Base-by-base conservation (phyloP, 139 green algal species). In the Closterium sp. region DNA sequence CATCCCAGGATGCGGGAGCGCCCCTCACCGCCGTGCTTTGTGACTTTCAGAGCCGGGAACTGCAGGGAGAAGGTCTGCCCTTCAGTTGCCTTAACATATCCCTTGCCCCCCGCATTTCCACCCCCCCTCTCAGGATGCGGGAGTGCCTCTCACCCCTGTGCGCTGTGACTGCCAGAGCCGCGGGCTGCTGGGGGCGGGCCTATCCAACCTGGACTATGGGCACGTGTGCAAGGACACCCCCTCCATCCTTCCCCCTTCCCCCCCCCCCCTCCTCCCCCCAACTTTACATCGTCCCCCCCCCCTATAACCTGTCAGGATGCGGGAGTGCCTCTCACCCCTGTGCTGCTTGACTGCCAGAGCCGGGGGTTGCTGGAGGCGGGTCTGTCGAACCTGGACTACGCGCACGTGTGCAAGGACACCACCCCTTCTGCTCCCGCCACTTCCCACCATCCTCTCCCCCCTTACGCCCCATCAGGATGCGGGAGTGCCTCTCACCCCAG, bases 141-240 rank as follows among this genome's bases (percentile, higher is more conserved):
- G 34, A n/a, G 43, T 36, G 30, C 31, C 33, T 38, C 28, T 34
- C 3, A 33, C n/a, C 21, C 30, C 30, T 34, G 83, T 55, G 3
- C 85, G 12, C 0, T 2, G 85, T 1, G 55, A 76, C 16, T 76
- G 55, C 10, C 55, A 76, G 85, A 88, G 34, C 88, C 66, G 32
- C 23, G 28, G 36, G 25, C 33, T 93, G 38, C 31, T 31, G 69
- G 98, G 98, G 0, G 91, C 96, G 21, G 95, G 97, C 0, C 95
- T 99, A 84, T 96, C 92, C 84, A 98, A 99, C 94, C 90, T 97
- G 87, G 97, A 99, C 91, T 99, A 99, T 93, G 96, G 97, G 8
- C 91, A 89, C 28, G 31, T 95, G 12, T 95, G 91, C 35, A 36
- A 93, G 89, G 43, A 34, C 33, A n/a, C n/a, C n/a, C n/a, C n/a